A percentile compares a stretch with the other conserved stretches of the same genome.
phyloP scores from a whole-genome alignment of 495 filamentous ascomycete genomes.

The Podospora bellae-mahoneyi region DNA sequence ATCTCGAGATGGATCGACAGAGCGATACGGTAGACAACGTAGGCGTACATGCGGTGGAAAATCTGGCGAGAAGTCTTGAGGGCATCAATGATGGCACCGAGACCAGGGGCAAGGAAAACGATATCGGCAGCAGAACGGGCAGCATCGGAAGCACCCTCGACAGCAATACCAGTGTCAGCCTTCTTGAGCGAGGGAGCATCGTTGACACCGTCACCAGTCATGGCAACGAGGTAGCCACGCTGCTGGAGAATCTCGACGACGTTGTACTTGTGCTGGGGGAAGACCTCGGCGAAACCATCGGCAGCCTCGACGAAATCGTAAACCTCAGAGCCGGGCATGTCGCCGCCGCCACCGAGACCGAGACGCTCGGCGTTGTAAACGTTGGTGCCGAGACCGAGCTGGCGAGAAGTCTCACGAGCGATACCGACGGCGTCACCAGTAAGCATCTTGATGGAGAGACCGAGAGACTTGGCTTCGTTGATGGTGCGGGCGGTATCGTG shows the following conservation, averaged over 20 bases:
- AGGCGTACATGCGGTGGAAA: constrained; percentile 96
- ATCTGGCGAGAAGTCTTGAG: constrained; percentile 93
- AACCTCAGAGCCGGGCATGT: constrained; percentile 87
- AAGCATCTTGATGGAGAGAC: constrained; percentile 93
- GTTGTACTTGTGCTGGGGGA: constrained; percentile 97
- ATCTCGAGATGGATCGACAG: constrained; percentile 86
- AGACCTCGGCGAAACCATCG: constrained; percentile 93
- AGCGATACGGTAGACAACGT: constrained; percentile 94
- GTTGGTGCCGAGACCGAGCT: constrained; percentile 88
- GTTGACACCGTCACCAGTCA: constrained; percentile 98
- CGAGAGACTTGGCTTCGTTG: constrained; percentile 81
- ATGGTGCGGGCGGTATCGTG: constrained; percentile 89
- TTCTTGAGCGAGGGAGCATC: constrained; percentile 96
- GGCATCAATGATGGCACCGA: constrained; percentile 89
- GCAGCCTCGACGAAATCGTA: constrained; percentile 94
- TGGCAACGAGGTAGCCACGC: constrained; percentile 92
- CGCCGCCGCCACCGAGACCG: constrained; percentile 76
- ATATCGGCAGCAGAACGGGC: constrained; percentile 91
- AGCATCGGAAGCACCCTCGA: constrained; percentile 90
- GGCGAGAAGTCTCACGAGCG: constrained; percentile 83
- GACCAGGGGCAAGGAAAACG: constrained; percentile 85
- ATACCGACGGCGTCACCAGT: constrained; percentile 94
- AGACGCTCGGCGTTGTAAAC: constrained; percentile 90
- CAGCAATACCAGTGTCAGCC: constrained; percentile 90
- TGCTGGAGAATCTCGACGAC: constrained; percentile 96